Base-by-base conservation (phyloP, 768 basidiomycete genomes). In the Aureoboletus auriporus region DNA sequence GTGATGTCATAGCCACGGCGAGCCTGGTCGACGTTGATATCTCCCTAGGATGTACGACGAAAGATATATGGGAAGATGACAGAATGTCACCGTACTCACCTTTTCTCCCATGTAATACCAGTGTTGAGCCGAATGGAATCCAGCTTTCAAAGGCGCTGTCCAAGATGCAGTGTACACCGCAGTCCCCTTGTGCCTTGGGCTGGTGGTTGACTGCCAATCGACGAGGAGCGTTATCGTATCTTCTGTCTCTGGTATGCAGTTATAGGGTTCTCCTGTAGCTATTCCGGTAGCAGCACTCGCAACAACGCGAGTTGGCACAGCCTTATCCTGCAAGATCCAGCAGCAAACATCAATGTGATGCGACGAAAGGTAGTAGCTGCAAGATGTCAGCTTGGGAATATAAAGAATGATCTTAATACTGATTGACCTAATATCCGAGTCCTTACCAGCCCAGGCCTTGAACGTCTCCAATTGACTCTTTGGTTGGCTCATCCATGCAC, bases 61-160 rank as follows among this genome's bases (percentile, higher is more conserved):
- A 44, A n/a, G 7, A 33, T 36, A 20, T 27, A 47, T 16, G 28
- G 2, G 57, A 27, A 20, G 13, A 41, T 13, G 33, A 29, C 9
- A 16, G 13, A 23, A 5, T n/a, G 41, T 44, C 42, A 20, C 44
- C 9, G 17, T 16, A 49, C 67, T 8, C 45, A 83, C 90, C 76
- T 90, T 94, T 72, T 90, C 86, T 42, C 79, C 93, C 87, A 94
- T 90, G 69, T 93, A 94, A 69, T 94, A 92, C 88, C 89, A 94
- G 61, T 90, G 84, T 61, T 96, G 93, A 35, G 85, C 86, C 8
- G 87, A 85, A 66, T 94, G 92, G 8, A 95, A 77, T n/a, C 92
- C 93, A 17, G 88, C 76, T 63, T 89, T 88, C 50, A 92, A 71
- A 14, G 93, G 93, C 1, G 93, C 93, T 1, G 93, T 93, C 93